Evolutionary conservation across 768 basidiomycete genomes (phyloP).

Genomic region (Suillus weaverae): DNA sequence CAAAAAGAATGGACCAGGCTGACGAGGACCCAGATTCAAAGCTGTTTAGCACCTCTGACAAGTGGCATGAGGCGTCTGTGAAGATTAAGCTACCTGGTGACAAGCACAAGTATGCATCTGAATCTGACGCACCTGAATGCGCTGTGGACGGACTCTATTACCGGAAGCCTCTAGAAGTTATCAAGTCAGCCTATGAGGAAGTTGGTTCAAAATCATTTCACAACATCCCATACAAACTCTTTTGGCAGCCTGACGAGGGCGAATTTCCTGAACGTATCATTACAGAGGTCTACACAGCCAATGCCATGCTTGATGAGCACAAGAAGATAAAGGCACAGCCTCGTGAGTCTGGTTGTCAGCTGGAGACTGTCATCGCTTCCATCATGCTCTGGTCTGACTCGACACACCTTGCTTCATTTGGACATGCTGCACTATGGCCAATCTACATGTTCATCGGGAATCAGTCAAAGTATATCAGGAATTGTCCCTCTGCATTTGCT

Average conservation of each 20-base stretch:
- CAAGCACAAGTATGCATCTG: background rate
- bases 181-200: slow-evolving; percentile 4
- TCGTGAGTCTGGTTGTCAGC: slow-evolving; percentile 9
- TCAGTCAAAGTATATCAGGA: slow-evolving; percentile 10
- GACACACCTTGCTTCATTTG: slow-evolving; percentile 23
- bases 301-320: slow-evolving; percentile 3
- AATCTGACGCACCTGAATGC: background rate
- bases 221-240: background rate
- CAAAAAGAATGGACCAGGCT: background rate
- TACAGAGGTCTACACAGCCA: background rate
- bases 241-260: slow-evolving; percentile 6
- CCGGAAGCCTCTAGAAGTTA: background rate
- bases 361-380: slow-evolving; percentile 17
- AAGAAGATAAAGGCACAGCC: slow-evolving; percentile 6
- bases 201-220: background rate
- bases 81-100: slow-evolving; percentile 11
- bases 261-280: background rate
- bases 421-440: slow-evolving; percentile 16
- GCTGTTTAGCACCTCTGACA: background rate
- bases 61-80: slow-evolving; percentile 15
- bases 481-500: slow-evolving; percentile 13
- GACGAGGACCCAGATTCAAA: background rate
- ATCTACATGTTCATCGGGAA: slow-evolving; percentile 15
- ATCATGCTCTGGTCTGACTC: slow-evolving; percentile 29
- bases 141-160: slow-evolving; percentile 3